Base-by-base conservation (phyloP, 768 basidiomycete genomes). In the Tephrocybe sp. region DNA sequence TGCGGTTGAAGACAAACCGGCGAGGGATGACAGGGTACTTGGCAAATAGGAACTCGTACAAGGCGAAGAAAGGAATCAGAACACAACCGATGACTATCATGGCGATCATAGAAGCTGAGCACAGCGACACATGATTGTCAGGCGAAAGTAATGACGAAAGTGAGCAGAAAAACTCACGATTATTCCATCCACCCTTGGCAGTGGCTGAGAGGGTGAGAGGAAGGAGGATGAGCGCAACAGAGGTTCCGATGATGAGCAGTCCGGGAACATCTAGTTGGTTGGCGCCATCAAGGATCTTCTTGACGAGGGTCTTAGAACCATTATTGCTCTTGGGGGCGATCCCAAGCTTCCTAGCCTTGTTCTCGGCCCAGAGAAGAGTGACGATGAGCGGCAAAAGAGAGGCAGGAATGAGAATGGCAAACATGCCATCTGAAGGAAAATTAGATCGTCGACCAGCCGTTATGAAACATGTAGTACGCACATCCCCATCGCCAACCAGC, bases 401-500 rank as follows among this genome's bases (percentile, higher is more conserved):
- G 5, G 64, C 66, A 0, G 81, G 82, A 15, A 82, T 68, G 24
- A 85, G 66, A 51, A 84, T 78, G 22, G 76, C 75, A 59, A 83
- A 83, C 76, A 80, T 80, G 19, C 72, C 77, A 49, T 81, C 78
- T 80, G 51, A 24, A 55, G 12, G 28, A 53, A 38, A 28, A 43
- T 41, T 49, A 35, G 21, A 19, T 37, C 19, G 22, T 30, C 21
- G 37, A 38, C 13, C 35, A 52, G 41, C 25, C 8, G 27, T 13
- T 27, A 35, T 32, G 40, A 47, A 37, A n/a, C 2, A 36, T 13
- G 16, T 3, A 41, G 51, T 41, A 77, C 82, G 38, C 59, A 82
- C 81, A 87, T 26, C 85, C 85, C 85, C 85, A 86, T 63, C 85
- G 65, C 85, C 85, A 87, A 6, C 79, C 78, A 19, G 69, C 65